Evolutionary conservation across 1,284 basidiomycete species (phyloP), one percentile per base, ranked within the genome.

Genomic region (Neolentinus lepideus): DNA sequence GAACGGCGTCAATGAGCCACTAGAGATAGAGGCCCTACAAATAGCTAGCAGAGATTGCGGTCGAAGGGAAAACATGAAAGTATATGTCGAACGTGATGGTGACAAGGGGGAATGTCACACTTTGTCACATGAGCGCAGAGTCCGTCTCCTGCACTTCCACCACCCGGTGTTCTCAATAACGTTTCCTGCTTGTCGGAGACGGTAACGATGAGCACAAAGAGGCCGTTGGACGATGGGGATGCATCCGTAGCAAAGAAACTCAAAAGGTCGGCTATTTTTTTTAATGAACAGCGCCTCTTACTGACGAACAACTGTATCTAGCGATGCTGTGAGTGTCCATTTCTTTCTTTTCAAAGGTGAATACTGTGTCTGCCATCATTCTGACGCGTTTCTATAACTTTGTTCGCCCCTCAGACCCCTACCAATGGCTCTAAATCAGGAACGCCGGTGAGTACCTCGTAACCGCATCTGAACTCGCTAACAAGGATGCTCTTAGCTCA

Each of bases 371-470:
- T 73, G 68, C 71, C 71, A 75, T 68, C 59, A 24, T 63, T 76
- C 80, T 84, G 66, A 84, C 79, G 69, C 72, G 68, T 67, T 71
- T 77, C 84, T 90, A 85, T 87, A 88, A 87, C 84, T 81, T 64
- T 68, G 75, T 74, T 79, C 67, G 57, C 62, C 69, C 67, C 60
- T 63, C 77, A 88, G 85, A 85, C 75, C 51, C 55, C 72, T 14
- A 66, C 77, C 60, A 78, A 81, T 74, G 77, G 73, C n/a, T 58
- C 72, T 35, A 64, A 70, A 35, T 62, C 70, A 51, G 63, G 73
- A 45, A 63, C 69, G 58, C 62, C 70, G 58, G 81, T 82, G 66
- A 68, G 77, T 69, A 16, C 12, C 4, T 53, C 33, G 55, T 43
- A 26, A 46, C 57, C 16, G n/a, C 38, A 29, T 56, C 25, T 60